These are phyloP conservation scores for Fonsecaea multimorphosa DNA, from an alignment of 2,329 filamentous ascomycete species.

Conservation along the genomic window DNA sequence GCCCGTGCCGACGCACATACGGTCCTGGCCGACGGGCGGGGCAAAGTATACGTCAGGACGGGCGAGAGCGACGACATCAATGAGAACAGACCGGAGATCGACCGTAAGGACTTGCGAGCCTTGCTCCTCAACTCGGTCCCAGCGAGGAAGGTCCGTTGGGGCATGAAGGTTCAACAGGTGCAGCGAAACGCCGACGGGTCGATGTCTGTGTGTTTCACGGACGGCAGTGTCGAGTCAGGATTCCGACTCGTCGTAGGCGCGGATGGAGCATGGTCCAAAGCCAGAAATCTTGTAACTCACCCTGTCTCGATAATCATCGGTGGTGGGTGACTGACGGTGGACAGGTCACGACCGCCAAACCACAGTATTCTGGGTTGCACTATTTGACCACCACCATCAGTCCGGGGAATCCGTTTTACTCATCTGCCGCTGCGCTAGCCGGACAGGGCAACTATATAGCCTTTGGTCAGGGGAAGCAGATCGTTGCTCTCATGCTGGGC, in stretches of 20 bases:
- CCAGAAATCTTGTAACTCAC: constrained; percentile 42
- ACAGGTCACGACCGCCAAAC: constrained; percentile 45
- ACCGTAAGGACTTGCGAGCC: constrained; percentile 46
- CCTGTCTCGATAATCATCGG: not conserved
- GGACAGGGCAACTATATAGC: constrained; percentile 29
- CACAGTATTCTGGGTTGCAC: constrained; percentile 43
- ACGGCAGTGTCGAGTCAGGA: constrained; percentile 44
- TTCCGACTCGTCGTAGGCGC: constrained; percentile 57
- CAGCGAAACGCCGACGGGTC: constrained; percentile 32
- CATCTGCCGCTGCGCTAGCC: constrained; percentile 34
- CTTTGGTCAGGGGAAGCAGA: constrained; percentile 33
- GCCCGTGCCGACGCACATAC: constrained; percentile 36
- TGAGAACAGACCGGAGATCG: constrained; percentile 48
- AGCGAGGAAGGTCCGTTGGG: constrained; percentile 46
- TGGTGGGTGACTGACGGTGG: not conserved
- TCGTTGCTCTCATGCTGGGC: constrained; percentile 36
- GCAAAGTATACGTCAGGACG: constrained; percentile 7
- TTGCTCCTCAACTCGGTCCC: constrained; percentile 48
- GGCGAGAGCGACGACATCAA: constrained; percentile 36
- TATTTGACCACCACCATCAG: constrained; percentile 42
- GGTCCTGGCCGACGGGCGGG: constrained; percentile 22
- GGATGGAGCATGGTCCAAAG: constrained; percentile 57
- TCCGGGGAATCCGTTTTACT: constrained; percentile 42
- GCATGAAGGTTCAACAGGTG: constrained; percentile 38
- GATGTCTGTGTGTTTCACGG: constrained; percentile 39